Base-by-base conservation (phyloP, 768 basidiomycete species). In the Hygrocybe coccinea region DNA sequence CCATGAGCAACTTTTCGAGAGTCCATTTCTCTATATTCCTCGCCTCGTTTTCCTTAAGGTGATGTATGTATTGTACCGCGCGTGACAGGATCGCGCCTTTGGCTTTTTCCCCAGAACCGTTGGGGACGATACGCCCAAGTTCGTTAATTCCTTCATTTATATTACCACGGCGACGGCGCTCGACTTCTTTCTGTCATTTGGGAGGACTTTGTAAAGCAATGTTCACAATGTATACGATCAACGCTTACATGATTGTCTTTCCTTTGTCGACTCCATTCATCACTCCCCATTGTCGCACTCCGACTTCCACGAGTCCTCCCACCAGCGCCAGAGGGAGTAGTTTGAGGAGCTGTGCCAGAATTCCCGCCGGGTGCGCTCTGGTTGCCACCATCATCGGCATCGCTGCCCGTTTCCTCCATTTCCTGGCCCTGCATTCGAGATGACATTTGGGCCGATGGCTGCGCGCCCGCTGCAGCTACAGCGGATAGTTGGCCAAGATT, bases 111-210 rank as follows among this genome's bases (percentile, higher is more conserved):
- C 90, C 89, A 0, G 87, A 85, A 24, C 86, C 89, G 61, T 86
- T 89, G 3, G 95, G 95, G 9, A 97, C 86, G 61, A 95, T 89
- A 0, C 86, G 82, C 0, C 89, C 87, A 14, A 98, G 85, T 62
- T 90, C 88, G 65, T 89, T 92, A 74, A 99, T 97, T 0, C 95
- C 95, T 59, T 95, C 89, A 71, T 95, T 97, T 73, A 99, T 97
- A 62, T 93, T 93, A 15, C 94, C 94, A 46, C 95, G 80, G 52
- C 95, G 86, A 36, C 92, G 84, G 52, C 95, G 88, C 69, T 99
- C 95, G 11, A 98, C 94, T 74, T 97, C 94, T 91, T 97, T 97
- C 95, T 97, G 74, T 50, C 60, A 50, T 12, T 5, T 29, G 22
- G n/a, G 12, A 29, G 17, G 12, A 17, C 39, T 9, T 49, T 11